phyloP scores from a whole-genome alignment of 2,329 filamentous ascomycete genomes.

The Aspergillus pseudoviridinutans region DNA sequence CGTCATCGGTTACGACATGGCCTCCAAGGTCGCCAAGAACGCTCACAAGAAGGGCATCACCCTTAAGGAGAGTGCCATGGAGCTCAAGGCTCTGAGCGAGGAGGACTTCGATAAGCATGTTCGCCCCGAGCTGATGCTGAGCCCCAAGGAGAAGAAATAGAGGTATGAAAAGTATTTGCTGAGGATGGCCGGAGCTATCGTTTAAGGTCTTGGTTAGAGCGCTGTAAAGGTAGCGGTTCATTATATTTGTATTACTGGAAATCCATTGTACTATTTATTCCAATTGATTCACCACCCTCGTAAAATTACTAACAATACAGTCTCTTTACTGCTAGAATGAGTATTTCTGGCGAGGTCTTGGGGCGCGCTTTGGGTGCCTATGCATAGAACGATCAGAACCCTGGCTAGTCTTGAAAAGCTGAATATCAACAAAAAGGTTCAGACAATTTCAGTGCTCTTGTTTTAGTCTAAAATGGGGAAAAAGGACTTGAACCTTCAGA shows the following conservation, averaged over 20 bases:
- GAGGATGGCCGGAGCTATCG: not conserved
- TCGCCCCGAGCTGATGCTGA: conserved; percentile 91
- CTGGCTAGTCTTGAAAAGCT: too few relatives aligned
- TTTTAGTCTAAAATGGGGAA: too few relatives aligned
- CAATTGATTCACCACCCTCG: not conserved
- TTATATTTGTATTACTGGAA: conserved; percentile 15
- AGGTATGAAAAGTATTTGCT: conserved; percentile 5
- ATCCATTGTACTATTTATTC: conserved; percentile 12
- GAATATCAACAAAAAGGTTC: too few relatives aligned
- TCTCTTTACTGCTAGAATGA: not conserved
- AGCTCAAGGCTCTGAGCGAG: conserved; percentile 81
- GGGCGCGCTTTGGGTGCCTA: too few relatives aligned
- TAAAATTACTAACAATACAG: too few relatives aligned
- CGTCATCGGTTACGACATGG: conserved; percentile 96
- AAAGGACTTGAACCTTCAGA: too few relatives aligned
- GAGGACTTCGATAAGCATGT: conserved; percentile 90
- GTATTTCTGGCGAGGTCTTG: not conserved
- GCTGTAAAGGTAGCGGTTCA: conserved; percentile 10
- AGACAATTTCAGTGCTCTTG: too few relatives aligned
- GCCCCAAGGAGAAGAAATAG: conserved; percentile 66
- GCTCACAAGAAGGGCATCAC: conserved; percentile 97
- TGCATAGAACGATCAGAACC: too few relatives aligned
- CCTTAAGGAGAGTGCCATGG: conserved; percentile 88
- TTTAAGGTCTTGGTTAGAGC: conserved; percentile 3
- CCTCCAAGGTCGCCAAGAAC: conserved; percentile 95